Percentiles rank a stretch among this genome's conserved stretches.
These are phyloP conservation scores for Colletotrichum neosansevieriae DNA, from an alignment of 2,329 filamentous ascomycete species.

Conservation along the genomic window DNA sequence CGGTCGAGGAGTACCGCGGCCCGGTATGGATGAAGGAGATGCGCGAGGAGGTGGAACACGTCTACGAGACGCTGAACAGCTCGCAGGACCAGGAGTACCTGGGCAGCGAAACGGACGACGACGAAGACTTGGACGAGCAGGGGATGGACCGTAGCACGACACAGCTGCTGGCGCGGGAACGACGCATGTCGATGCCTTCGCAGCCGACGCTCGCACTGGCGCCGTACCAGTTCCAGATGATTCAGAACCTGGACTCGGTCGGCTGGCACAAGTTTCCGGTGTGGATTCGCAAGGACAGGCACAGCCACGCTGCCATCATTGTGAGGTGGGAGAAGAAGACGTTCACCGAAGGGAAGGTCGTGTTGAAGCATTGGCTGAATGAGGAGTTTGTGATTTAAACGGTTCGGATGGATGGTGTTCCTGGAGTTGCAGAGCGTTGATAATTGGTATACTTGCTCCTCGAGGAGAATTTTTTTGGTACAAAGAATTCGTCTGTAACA, in stretches of 20 bases:
- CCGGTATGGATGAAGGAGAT: slow-evolving; percentile 82
- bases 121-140: slow-evolving; percentile 56
- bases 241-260: slow-evolving; percentile 77
- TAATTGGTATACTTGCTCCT: slow-evolving; percentile 16
- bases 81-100: slow-evolving; percentile 80
- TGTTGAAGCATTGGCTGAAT: slow-evolving; percentile 84
- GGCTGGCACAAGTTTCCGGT: slow-evolving; percentile 76
- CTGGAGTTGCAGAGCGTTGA: slow-evolving; percentile 24
- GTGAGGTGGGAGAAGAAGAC: slow-evolving; percentile 75
- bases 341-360: slow-evolving; percentile 82
- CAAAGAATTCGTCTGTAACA: background rate
- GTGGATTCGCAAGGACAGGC: slow-evolving; percentile 80
- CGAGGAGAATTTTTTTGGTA: slow-evolving; percentile 3
- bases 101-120: slow-evolving; percentile 61
- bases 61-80: slow-evolving; percentile 79
- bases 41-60: slow-evolving; percentile 80
- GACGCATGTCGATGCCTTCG: slow-evolving; percentile 56
- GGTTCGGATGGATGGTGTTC: background rate
- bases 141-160: slow-evolving; percentile 53
- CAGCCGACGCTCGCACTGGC: slow-evolving; percentile 83
- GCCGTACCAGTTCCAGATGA: slow-evolving; percentile 86
- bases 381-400: slow-evolving; percentile 75
- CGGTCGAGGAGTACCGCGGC: slow-evolving; percentile 75
- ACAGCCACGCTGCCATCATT: slow-evolving; percentile 92
- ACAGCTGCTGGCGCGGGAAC: slow-evolving; percentile 55